phyloP scores from a whole-genome alignment of 148 eudicot genomes.

The Cornus suecica region DNA sequence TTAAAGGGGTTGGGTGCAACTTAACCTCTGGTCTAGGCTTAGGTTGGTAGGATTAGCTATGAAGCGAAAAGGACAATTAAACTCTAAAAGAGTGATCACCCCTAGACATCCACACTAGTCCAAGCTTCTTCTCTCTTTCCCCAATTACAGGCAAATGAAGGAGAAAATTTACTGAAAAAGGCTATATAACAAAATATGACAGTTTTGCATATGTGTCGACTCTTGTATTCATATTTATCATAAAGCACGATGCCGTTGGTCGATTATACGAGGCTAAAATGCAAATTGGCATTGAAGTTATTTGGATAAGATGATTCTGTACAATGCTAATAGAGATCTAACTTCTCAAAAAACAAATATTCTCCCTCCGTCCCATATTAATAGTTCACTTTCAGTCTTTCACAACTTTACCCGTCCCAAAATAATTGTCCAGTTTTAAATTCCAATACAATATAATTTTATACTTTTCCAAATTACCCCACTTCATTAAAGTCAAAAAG shows the following conservation, averaged over 20 bases:
- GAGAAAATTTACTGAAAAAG: neutral
- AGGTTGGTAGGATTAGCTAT: neutral
- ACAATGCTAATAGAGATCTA: too few species aligned
- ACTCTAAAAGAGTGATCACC: neutral
- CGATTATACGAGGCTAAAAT: neutral
- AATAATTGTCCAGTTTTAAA: too few species aligned
- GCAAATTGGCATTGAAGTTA: neutral
- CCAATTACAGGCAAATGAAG: neutral
- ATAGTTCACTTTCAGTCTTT: too few species aligned
- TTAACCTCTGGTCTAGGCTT: neutral
- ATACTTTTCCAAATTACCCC: too few species aligned
- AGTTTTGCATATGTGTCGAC: neutral
- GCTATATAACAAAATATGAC: neutral
- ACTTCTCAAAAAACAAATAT: too few species aligned
- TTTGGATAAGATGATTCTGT: too few species aligned
- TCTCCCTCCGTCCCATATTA: too few species aligned
- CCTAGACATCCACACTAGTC: neutral
- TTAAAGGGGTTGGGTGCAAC: neutral
- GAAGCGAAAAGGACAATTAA: neutral
- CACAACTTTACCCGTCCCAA: too few species aligned
- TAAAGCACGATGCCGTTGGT: neutral
- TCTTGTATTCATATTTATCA: neutral
- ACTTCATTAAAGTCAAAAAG: too few species aligned
- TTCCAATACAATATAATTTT: too few species aligned
- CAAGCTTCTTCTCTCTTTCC: neutral